Evolutionary conservation across 2,329 filamentous ascomycete species (phyloP).

Genomic region (Aspergillus tamarii): DNA sequence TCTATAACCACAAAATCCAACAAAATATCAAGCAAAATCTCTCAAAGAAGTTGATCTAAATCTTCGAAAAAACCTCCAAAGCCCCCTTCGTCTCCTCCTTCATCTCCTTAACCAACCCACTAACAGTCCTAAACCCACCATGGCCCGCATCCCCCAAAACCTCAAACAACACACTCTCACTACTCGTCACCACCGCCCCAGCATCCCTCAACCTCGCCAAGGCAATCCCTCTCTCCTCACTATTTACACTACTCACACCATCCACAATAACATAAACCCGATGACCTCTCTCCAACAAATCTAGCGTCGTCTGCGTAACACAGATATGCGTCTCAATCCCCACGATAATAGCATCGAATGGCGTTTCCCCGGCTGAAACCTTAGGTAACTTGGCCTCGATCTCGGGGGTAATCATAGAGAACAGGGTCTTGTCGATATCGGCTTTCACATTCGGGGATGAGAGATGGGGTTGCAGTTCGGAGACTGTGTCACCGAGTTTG

Average conservation of each 20-base stretch:
- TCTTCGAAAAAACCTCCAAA: conserved; percentile 67
- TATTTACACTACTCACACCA: conserved; percentile 85
- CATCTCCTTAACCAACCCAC: conserved; percentile 77
- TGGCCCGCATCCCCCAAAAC: conserved; percentile 79
- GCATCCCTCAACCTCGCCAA: conserved; percentile 74
- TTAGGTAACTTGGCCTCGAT: conserved; percentile 51
- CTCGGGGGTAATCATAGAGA: conserved; percentile 81
- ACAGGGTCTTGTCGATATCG: conserved; percentile 81
- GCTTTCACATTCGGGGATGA: conserved; percentile 51
- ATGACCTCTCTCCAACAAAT: conserved; percentile 75
- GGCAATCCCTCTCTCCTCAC: conserved; percentile 77
- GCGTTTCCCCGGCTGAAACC: conserved; percentile 35
- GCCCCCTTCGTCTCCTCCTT: conserved; percentile 70
- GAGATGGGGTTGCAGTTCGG: conserved; percentile 66
- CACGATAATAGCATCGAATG: conserved; percentile 72
- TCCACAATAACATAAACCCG: conserved; percentile 86
- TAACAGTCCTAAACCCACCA: conserved; percentile 70
- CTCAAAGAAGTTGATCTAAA: conserved; percentile 34
- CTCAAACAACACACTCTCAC: conserved; percentile 90
- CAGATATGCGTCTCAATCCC: conserved; percentile 96
- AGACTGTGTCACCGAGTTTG: conserved; percentile 78
- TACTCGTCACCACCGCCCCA: conserved; percentile 79
- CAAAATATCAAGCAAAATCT: neutral
- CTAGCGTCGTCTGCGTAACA: conserved; percentile 87
- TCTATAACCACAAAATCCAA: neutral